Percentiles rank a stretch among this genome's conserved stretches.
These are phyloP conservation scores for Pseudogymnoascus pannorum DNA, from an alignment of 2,329 filamentous ascomycete species.

Conservation along the genomic window DNA sequence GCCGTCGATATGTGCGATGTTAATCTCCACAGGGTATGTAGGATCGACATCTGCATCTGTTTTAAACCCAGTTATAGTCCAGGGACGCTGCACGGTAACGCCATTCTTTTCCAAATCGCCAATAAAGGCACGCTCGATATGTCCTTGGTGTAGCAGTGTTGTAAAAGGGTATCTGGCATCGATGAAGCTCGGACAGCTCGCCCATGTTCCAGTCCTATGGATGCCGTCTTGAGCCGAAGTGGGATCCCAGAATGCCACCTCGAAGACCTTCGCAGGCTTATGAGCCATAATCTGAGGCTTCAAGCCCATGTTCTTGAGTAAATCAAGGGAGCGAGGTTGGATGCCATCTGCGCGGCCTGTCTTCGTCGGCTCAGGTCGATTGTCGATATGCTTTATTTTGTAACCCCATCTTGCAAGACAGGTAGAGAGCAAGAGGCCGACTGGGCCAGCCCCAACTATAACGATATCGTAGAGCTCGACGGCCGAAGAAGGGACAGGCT, in stretches of 20 bases:
- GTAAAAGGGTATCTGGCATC: constrained; percentile 66
- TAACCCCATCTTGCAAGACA: constrained; percentile 90
- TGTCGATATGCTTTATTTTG: constrained; percentile 91
- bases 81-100: constrained; percentile 54
- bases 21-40: constrained; percentile 73
- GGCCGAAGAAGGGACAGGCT: constrained; percentile 12
- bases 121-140: constrained; percentile 65
- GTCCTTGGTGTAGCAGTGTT: constrained; percentile 62
- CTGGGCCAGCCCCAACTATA: constrained; percentile 82
- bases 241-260: constrained; percentile 68
- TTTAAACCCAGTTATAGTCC: constrained; percentile 54
- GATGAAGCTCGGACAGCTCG: constrained; percentile 79
- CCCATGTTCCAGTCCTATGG: constrained; percentile 65
- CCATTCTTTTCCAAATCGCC: constrained; percentile 56
- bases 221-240: constrained; percentile 49
- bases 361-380: constrained; percentile 73
- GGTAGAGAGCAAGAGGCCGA: constrained; percentile 79
- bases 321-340: constrained; percentile 79
- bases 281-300: constrained; percentile 84
- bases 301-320: constrained; percentile 81
- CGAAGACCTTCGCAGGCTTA: constrained; percentile 78
- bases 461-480: constrained; percentile 54
- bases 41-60: constrained; percentile 48
- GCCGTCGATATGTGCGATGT: constrained; percentile 69
- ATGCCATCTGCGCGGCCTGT: constrained; percentile 89